Conservation (phyloP, 148 eudicot genomes). For the Rhododendron simsii region DNA sequence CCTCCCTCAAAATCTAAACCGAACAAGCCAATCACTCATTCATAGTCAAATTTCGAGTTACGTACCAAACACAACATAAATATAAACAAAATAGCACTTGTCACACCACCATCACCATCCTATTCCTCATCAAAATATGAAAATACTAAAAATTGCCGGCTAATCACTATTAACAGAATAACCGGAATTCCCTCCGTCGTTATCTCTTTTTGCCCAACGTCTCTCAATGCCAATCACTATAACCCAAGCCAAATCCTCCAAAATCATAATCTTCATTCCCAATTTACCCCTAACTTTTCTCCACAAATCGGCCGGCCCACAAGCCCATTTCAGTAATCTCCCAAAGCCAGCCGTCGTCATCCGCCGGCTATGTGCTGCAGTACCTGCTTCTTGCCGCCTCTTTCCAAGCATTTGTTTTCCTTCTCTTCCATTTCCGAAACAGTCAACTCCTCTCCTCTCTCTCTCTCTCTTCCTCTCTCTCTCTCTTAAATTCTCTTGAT, state of each 20-base stretch:
- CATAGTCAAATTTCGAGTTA: not conserved
- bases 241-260: not conserved
- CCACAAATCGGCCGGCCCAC: not conserved
- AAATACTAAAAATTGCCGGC: not conserved
- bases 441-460: not conserved
- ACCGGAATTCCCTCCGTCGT: not conserved
- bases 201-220: not conserved
- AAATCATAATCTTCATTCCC: slow-evolving; percentile 4
- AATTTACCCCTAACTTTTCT: slow-evolving; percentile 10
- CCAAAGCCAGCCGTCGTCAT: not conserved
- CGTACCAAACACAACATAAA: not conserved
- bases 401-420: slow-evolving; percentile 28
- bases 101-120: not conserved
- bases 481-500: not conserved
- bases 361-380: slow-evolving; percentile 19
- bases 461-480: not conserved
- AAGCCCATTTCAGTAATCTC: slow-evolving; percentile 11
- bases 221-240: slow-evolving; percentile 1
- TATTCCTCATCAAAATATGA: not conserved
- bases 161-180: not conserved
- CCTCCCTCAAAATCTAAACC: too few species aligned
- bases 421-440: not conserved
- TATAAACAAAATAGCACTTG: not conserved
- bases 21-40: too few species aligned
- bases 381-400: slow-evolving; percentile 34